phyloP scores from a whole-genome alignment of 2,329 filamentous ascomycete genomes.

The Lojkania enalia region DNA sequence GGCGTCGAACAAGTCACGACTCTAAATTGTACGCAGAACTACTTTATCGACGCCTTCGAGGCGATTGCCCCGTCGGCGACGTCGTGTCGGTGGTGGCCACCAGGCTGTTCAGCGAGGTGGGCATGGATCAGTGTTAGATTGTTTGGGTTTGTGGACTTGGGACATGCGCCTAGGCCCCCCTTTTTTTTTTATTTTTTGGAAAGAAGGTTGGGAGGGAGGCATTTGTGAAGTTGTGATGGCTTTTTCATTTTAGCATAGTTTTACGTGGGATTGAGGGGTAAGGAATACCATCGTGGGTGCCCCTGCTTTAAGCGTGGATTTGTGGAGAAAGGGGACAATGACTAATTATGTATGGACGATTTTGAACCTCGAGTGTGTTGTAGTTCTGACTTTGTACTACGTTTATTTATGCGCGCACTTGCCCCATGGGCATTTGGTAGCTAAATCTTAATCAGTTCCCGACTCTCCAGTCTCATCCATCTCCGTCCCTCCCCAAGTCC shows the following conservation, averaged over 20 bases:
- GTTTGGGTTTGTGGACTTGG: conserved; percentile 51
- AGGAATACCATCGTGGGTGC: neutral
- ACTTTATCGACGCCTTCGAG: conserved; percentile 58
- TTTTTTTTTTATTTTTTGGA: conserved; percentile 55
- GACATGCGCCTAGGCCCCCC: conserved; percentile 54
- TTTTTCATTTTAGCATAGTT: conserved; percentile 19
- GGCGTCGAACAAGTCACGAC: conserved; percentile 59
- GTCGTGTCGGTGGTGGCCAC: conserved; percentile 53
- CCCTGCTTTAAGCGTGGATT: neutral
- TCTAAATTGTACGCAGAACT: conserved; percentile 58
- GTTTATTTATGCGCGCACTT: no score
- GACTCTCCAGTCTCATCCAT: no score
- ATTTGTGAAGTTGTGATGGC: conserved; percentile 18
- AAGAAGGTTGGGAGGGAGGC: conserved; percentile 47
- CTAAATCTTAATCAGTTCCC: no score
- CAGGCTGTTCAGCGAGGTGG: conserved; percentile 49
- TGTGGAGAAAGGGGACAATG: neutral
- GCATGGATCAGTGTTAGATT: conserved; percentile 56
- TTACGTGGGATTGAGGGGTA: neutral
- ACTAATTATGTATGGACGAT: neutral
- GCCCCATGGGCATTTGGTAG: no score
- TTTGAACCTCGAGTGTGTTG: neutral
- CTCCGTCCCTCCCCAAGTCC: no score
- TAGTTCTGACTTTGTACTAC: no score
- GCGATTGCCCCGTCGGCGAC: conserved; percentile 55